A percentile compares a stretch with the other conserved stretches of the same genome.
Evolutionary conservation across 306 rosid species (phyloP).

Genomic region (Cucumis hystrix): DNA sequence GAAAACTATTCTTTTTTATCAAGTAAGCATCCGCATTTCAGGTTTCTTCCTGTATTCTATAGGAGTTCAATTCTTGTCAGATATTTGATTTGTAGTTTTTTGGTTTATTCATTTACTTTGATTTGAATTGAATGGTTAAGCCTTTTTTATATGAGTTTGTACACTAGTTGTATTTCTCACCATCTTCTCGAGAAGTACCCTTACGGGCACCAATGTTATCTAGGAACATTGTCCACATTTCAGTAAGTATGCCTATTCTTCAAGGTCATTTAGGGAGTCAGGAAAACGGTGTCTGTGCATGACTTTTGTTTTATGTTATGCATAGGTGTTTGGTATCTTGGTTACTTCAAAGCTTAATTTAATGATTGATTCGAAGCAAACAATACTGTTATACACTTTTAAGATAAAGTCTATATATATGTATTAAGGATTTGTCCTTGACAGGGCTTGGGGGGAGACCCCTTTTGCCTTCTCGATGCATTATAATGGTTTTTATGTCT

Average conservation of each 20-base stretch:
- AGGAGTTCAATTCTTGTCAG: background rate
- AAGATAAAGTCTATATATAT: background rate
- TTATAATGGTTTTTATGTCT: background rate
- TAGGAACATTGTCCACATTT: background rate
- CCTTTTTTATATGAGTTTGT: background rate
- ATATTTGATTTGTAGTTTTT: background rate
- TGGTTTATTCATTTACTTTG: background rate
- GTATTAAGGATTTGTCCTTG: background rate
- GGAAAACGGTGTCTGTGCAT: background rate
- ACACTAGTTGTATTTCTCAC: background rate
- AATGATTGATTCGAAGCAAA: background rate
- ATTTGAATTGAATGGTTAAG: background rate
- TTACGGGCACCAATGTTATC: background rate
- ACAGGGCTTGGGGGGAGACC: background rate
- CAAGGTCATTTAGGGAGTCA: background rate
- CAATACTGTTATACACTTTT: background rate
- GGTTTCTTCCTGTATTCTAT: background rate
- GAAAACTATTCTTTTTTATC: slow-evolving; percentile 72
- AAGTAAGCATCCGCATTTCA: slow-evolving; percentile 22
- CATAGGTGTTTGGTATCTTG: background rate
- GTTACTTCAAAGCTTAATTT: background rate
- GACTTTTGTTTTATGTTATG: background rate
- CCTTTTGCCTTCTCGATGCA: background rate
- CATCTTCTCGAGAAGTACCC: background rate
- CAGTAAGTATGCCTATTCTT: background rate